Evolutionary conservation across 306 rosid species (phyloP), one percentile per base, ranked within the genome.

Genomic region (Arachis hypogaea): DNA sequence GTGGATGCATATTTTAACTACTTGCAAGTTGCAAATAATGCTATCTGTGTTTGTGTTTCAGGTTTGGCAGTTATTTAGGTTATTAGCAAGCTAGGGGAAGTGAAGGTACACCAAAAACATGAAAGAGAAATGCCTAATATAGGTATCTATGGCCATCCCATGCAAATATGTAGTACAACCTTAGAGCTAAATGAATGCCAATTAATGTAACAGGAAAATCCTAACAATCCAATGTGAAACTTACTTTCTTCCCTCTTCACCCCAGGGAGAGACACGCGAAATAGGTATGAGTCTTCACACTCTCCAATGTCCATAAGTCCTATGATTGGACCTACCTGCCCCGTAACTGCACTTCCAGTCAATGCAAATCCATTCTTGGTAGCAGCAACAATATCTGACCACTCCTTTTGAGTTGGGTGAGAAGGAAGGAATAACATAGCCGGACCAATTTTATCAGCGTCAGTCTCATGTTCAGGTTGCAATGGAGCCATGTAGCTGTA

Each of bases 171-270:
- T 6, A 43, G 9, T 50, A 73, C 45, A 73, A 78, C 45, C 63
- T 72, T 14, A 58, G 42, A 64, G 38, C 58, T 44, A 73, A 74
- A 61, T 12, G 47, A 72, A 78, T 43, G 43, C 41, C 68, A 63
- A 45, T 28, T 66, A 2, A 72, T 40, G 56, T 33, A 50, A 75
- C 55, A 78, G 16, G 38, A 51, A 42, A 64, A 62, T 73, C 40
- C 56, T 61, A 22, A 12, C 52, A 45, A 66, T 28, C 65, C 47
- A 55, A 61, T 65, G 22, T 76, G 79, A 47, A 47, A 78, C 97
- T 89, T 84, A 89, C 98, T 87, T 73, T 93, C 96, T 65, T 90
- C 96, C 85, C 96, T 82, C 52, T 84, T 88, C 58, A 88, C 96
- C 29, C 93, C 97, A 0, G 97, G 96, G 56, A 91, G 89, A 78